Evolutionary conservation across 371 early-diverging fungal genomes (phyloP), one percentile per base, ranked within the genome.

Genomic region (Circinella minor): DNA sequence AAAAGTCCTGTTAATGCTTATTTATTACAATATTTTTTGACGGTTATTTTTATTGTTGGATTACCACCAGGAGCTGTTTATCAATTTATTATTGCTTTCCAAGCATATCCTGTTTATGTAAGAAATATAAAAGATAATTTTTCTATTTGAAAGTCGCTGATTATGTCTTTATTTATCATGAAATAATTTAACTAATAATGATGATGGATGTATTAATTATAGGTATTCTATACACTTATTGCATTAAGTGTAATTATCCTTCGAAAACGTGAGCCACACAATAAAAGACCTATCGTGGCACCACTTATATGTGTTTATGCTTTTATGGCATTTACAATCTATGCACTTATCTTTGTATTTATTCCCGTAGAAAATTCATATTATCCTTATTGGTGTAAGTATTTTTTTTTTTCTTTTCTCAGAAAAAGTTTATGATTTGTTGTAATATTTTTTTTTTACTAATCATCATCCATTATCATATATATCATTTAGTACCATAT

Each of bases 321-420:
- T 0, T 79, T 83, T 46, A 60, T 80, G 34, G 27, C 55, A 13
- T 77, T 80, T 34, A 74, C 79, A 2, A 55, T 76, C 4, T 83
- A 80, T 55, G 76, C 79, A 4, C 63, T 83, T 20, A 43, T 80
- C 9, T 83, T 83, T 78, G 83, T 83, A 10, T 80, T 78, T 66
- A 76, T 83, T 18, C 83, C 83, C 4, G 79, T 79, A 0, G 71
- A 77, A 7, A 80, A 78, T 39, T 63, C 72, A 37, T 72, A 78
- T 46, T 83, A 80, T 68, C 79, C 83, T 18, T 83, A 83, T 43
- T 83, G 77, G 79, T 66, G 83, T 80, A 77, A 71, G 20, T 37
- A 3, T 62, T n/a, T 63, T 48, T 37, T 11, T 34, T 36, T 36
- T 62, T 51, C 55, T 39, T 66, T 48, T 20, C 3, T 3, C 5